Evolutionary conservation across 2,329 filamentous ascomycete genomes (phyloP), one percentile per base, ranked within the genome.

Genomic region (Penicillium expansum): DNA sequence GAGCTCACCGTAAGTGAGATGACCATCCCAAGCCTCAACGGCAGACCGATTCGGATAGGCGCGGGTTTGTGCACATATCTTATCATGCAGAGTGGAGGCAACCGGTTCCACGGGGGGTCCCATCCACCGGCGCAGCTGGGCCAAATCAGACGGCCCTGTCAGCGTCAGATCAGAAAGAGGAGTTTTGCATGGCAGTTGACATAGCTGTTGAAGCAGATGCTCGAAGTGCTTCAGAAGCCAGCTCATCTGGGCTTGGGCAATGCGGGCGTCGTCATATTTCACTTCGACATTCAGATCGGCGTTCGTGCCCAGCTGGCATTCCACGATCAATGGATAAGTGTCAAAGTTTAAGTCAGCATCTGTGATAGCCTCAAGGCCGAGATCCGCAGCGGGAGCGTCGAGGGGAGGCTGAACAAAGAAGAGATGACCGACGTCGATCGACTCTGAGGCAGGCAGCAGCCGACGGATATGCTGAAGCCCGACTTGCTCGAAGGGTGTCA

Each of bases 161-260:
- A 37, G 33, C 16, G 33, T 37, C 16, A 37, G 33, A 37, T 37
- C 33, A 37, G 33, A 37, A 37, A 37, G 33, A 37, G 16, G 16
- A 37, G 33, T 37, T 37, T 37, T 37, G 33, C 33, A 37, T 37
- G 33, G 33, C 33, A 37, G 33, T 37, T 37, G 33, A 37, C 33
- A 37, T 37, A 37, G 33, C 33, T 37, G 33, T 37, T 37, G 33
- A 37, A 37, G 33, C 33, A 37, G 33, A 35, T 55, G 44, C 35
- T 55, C 52, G 27, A 55, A 55, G 33, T 55, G 52, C 42, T 43
- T 44, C 27, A 42, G 44, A 24, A 54, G 42, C 42, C 52, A 48
- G 20, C 7, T 48, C 52, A 54, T 48, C 27, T 47, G 43, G 9
- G 52, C n/a, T 37, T 37, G 33, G 33, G 16, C 6, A 37, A 37